Evolutionary conservation across 2,329 filamentous ascomycete species (phyloP).

Genomic region (Aspergillus vadensis): DNA sequence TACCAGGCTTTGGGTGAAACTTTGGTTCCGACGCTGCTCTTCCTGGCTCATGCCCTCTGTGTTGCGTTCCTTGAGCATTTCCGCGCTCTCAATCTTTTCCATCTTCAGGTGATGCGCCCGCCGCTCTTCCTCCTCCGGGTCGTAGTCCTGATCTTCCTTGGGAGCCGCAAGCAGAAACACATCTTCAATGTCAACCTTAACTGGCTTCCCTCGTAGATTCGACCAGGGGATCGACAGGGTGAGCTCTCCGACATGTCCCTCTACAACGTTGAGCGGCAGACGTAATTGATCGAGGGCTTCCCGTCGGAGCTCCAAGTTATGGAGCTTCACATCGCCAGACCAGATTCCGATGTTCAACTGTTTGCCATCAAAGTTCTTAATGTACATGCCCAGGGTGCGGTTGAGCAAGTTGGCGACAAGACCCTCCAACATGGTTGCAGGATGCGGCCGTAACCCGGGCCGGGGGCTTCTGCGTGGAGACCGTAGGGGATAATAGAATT

Average conservation of each 20-base stretch:
- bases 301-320: constrained; percentile 85
- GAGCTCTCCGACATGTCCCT: constrained; percentile 89
- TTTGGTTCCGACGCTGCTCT: constrained; percentile 96
- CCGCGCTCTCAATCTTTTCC: constrained; percentile 96
- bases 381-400: constrained; percentile 99
- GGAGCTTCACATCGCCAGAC: constrained; percentile 96
- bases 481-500: constrained; percentile 3
- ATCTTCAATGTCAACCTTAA: constrained; percentile 94
- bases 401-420: constrained; percentile 96
- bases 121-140: constrained; percentile 87
- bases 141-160: constrained; percentile 90
- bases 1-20: constrained; percentile 90
- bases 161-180: constrained; percentile 93
- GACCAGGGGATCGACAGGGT: constrained; percentile 97
- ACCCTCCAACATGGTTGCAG: constrained; percentile 85
- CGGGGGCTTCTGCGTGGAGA: constrained; percentile 44
- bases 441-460: constrained; percentile 71
- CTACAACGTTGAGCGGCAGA: constrained; percentile 92
- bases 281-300: constrained; percentile 97
- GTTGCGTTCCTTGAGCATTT: constrained; percentile 87
- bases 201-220: constrained; percentile 89
- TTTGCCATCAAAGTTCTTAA: constrained; percentile 97
- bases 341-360: constrained; percentile 99
- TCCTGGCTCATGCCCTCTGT: constrained; percentile 92
- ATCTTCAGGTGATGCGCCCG: constrained; percentile 92